These are phyloP conservation scores for Anisogramma anomala DNA, from an alignment of 2,329 filamentous ascomycete species.

Conservation along the genomic window DNA sequence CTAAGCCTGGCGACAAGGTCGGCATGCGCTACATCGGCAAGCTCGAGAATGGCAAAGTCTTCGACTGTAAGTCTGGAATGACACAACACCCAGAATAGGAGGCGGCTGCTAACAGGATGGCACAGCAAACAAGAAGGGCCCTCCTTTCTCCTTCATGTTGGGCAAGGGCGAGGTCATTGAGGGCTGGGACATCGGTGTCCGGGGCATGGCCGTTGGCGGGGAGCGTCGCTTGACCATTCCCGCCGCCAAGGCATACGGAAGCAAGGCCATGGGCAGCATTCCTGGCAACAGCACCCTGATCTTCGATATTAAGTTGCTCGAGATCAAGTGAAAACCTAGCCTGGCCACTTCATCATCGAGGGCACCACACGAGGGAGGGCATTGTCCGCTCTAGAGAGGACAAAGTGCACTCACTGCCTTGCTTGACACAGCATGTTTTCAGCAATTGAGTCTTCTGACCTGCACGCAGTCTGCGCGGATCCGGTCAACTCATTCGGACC, in stretches of 20 bases:
- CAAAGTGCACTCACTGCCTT: too few relatives aligned
- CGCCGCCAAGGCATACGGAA: slow-evolving; percentile 78
- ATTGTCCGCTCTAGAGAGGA: too few relatives aligned
- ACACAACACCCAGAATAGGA: not conserved
- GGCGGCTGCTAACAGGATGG: slow-evolving; percentile 14
- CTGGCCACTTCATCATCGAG: not conserved
- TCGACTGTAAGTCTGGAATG: slow-evolving; percentile 58
- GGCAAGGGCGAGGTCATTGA: slow-evolving; percentile 95
- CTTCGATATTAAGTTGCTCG: slow-evolving; percentile 82
- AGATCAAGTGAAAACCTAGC: slow-evolving; percentile 56
- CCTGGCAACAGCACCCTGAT: slow-evolving; percentile 81
- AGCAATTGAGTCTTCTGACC: slow-evolving; percentile 37
- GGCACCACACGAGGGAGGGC: too few relatives aligned
- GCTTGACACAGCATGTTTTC: too few relatives aligned
- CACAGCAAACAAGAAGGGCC: slow-evolving; percentile 93
- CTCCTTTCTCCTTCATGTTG: slow-evolving; percentile 92
- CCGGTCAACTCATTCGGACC: slow-evolving; percentile 20
- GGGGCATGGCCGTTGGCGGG: slow-evolving; percentile 84
- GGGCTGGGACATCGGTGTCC: slow-evolving; percentile 93
- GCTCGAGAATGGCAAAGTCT: slow-evolving; percentile 85
- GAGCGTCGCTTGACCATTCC: slow-evolving; percentile 91
- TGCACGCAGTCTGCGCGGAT: slow-evolving; percentile 32
- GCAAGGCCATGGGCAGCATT: slow-evolving; percentile 69
- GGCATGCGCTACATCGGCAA: slow-evolving; percentile 98
- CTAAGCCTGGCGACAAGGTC: slow-evolving; percentile 83